Percentiles rank a stretch among this genome's conserved stretches.
phyloP scores from a whole-genome alignment of 805 yeast genomes.

The Lachancea sp. region DNA sequence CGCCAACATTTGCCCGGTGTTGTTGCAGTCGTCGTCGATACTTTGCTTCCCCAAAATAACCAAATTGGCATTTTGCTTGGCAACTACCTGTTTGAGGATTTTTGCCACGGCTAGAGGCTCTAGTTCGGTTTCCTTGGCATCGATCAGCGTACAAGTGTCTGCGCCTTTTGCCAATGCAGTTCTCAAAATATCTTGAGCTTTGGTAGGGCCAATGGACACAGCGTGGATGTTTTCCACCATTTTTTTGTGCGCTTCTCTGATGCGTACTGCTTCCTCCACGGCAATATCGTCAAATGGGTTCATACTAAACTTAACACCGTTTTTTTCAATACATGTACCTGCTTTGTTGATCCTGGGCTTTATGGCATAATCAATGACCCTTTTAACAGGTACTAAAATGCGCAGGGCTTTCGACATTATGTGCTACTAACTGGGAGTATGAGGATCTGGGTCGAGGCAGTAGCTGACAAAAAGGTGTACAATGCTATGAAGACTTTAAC shows the following conservation, averaged over 20 bases:
- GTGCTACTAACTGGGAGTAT: not conserved
- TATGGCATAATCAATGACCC: slow-evolving; percentile 90
- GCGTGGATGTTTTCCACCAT: slow-evolving; percentile 81
- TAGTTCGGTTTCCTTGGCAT: slow-evolving; percentile 61
- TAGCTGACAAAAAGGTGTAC: no score
- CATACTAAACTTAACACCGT: slow-evolving; percentile 86
- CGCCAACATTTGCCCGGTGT: slow-evolving; percentile 95
- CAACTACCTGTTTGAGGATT: slow-evolving; percentile 65
- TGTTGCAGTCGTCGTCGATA: slow-evolving; percentile 90
- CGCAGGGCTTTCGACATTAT: slow-evolving; percentile 20
- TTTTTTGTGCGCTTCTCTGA: slow-evolving; percentile 56
- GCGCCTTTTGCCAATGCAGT: slow-evolving; percentile 94
- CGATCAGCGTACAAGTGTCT: slow-evolving; percentile 76
- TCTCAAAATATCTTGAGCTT: slow-evolving; percentile 82
- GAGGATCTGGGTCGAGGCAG: no score
- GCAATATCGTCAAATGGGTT: slow-evolving; percentile 99
- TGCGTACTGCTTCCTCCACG: slow-evolving; percentile 83
- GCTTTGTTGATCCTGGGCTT: slow-evolving; percentile 88
- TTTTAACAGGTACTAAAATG: slow-evolving; percentile 88
- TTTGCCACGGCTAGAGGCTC: slow-evolving; percentile 92
- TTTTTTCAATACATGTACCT: slow-evolving; percentile 69
- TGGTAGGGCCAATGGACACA: slow-evolving; percentile 82
- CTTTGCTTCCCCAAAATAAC: slow-evolving; percentile 94
- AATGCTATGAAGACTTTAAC: no score
- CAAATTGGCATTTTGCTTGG: slow-evolving; percentile 64